Evolutionary conservation across 768 basidiomycete species (phyloP), one percentile per base, ranked within the genome.

Genomic region (Naganishia kalamii): DNA sequence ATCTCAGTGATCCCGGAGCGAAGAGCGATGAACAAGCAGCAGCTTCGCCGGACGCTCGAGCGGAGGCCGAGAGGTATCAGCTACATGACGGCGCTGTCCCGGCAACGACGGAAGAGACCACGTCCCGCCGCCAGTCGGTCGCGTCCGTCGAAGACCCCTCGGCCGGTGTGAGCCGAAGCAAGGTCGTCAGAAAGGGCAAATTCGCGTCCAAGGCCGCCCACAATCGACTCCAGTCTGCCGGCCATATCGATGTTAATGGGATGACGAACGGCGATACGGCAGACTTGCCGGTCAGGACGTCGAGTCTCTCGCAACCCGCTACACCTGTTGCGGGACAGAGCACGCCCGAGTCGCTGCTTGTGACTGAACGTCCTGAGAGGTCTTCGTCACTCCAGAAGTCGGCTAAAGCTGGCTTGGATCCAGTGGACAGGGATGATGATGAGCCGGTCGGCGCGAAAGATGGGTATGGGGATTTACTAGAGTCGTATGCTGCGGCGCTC

Each of bases 391-490:
- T 48, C 8, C 17, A 21, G 23, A 61, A 48, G n/a, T n/a, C n/a
- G n/a, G n/a, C n/a, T n/a, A n/a, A n/a, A n/a, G n/a, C n/a, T n/a
- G n/a, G n/a, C n/a, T n/a, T n/a, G n/a, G n/a, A n/a, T n/a, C n/a
- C n/a, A n/a, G n/a, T n/a, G 37, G 43, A 35, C 43, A 15, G 3
- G 19, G 33, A 57, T 19, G 54, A 57, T 19, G 54, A 57, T 57
- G 54, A 57, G 17, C 54, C 54, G 27, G 35, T 57, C 8, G 40
- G 54, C 54, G 54, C 54, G 1, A 50, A 63, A 41, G 62, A 63
- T 40, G 62, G 62, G 11, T 63, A 63, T 63, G 62, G 62, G 46
- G 62, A 63, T 63, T n/a, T 63, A 48, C 62, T 63, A 6, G 62
- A 63, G 35, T 49, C 46, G 15, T 63, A 63, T 46, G 62, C 62